Base-by-base conservation (phyloP, 306 rosid species). In the Cajanus cajan region DNA sequence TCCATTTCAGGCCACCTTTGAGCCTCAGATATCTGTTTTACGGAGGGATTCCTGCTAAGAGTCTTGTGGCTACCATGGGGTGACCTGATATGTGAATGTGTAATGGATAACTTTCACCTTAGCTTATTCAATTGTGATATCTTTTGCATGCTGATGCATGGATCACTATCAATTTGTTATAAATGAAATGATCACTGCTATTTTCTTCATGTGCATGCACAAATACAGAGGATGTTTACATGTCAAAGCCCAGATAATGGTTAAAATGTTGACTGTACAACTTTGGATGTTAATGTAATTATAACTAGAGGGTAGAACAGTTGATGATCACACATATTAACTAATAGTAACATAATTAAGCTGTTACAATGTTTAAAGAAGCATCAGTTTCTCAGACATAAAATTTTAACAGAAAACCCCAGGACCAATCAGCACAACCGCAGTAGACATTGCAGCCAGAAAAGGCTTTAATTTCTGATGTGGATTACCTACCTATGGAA, bases 11-110 rank as follows among this genome's bases (percentile, higher is more conserved):
- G 85, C 78, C 82, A 58, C 83, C 82, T 75, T 84, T 86, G 87
- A 85, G 90, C 87, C 88, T 86, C 79, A 50, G 80, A 69, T 86
- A 21, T 80, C 78, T 82, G 82, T 86, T 84, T 68, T 87, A 81
- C 82, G 37, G 85, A 86, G 88, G 82, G 82, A 79, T 83, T 73
- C 80, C 83, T 41, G 50, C 74, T 80, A 78, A 78, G 78, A 82
- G 73, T 87, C 84, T 78, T 78, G 82, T 79, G 88, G 90, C 85
- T 81, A 71, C 83, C 80, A 61, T 10, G 63, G 83, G 86, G 82
- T 82, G 77, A 82, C 80, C 71, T 80, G 82, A 72, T 71, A 78
- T 85, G 76, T 80, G 78, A 77, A 80, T 82, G 65, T 52, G 54
- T 78, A 22, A 48, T 78, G 80, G 89, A 86, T 80, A 83, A 82